A percentile compares a stretch with the other conserved stretches of the same genome.
These are phyloP conservation scores for Trichoderma atroviride DNA, from an alignment of 2,329 filamentous ascomycete genomes.

Conservation along the genomic window DNA sequence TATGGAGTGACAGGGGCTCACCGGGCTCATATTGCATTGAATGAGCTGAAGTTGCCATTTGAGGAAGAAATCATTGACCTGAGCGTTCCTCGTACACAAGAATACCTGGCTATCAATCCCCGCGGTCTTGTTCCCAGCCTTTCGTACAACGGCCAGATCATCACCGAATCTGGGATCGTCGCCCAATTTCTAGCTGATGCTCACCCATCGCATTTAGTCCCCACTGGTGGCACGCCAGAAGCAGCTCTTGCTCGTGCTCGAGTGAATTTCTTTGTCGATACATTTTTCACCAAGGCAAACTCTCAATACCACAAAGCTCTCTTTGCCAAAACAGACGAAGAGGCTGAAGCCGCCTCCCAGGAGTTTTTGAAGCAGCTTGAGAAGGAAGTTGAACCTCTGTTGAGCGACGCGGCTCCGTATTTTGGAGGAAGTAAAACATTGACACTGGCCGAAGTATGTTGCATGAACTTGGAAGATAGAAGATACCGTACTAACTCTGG, in stretches of 20 bases:
- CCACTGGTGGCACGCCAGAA: slow-evolving; percentile 53
- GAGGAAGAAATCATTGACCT: slow-evolving; percentile 77
- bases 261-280: slow-evolving; percentile 72
- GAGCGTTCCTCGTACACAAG: slow-evolving; percentile 65
- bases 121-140: slow-evolving; percentile 76
- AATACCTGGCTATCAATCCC: slow-evolving; percentile 78
- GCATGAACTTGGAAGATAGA: background rate
- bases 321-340: slow-evolving; percentile 52
- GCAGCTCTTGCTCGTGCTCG: slow-evolving; percentile 65
- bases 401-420: slow-evolving; percentile 60
- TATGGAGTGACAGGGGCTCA: slow-evolving; percentile 59
- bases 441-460: slow-evolving; percentile 71
- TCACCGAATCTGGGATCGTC: slow-evolving; percentile 76
- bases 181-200: slow-evolving; percentile 70
- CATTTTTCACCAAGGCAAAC: slow-evolving; percentile 65
- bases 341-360: slow-evolving; percentile 51
- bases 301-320: slow-evolving; percentile 50
- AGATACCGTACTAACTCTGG: slow-evolving; percentile 16
- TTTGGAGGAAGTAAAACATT: slow-evolving; percentile 66
- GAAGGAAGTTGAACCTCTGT: slow-evolving; percentile 74
- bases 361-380: slow-evolving; percentile 58
- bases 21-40: slow-evolving; percentile 71
- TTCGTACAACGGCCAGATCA: slow-evolving; percentile 65
- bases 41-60: slow-evolving; percentile 66
- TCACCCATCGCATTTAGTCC: slow-evolving; percentile 68